Conservation (phyloP, 2,329 filamentous ascomycete species). For the Botrytis tulipae region DNA sequence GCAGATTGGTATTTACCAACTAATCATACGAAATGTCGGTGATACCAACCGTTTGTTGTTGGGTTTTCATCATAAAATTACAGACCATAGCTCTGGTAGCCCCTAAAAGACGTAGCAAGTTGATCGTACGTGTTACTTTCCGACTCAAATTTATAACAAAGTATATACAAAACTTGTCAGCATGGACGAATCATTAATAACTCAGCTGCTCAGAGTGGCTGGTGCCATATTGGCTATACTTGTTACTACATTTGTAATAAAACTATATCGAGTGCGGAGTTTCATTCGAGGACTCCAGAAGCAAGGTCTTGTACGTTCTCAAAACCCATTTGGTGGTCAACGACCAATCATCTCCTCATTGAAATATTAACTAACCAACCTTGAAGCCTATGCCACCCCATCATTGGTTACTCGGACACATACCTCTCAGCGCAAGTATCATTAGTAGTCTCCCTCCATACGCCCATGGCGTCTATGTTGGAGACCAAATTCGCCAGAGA, state of each 20-base stretch:
- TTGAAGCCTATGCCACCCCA: conserved; percentile 1
- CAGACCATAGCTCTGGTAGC: neutral
- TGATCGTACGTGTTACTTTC: neutral
- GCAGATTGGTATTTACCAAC: neutral
- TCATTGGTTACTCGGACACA: conserved; percentile 3
- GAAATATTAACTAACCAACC: neutral
- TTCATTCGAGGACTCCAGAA: neutral
- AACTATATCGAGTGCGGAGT: neutral
- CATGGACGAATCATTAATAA: neutral
- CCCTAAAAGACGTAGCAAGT: neutral
- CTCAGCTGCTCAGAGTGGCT: neutral
- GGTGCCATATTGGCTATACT: neutral
- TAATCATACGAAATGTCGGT: neutral
- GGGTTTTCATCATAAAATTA: neutral
- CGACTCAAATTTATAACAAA: neutral
- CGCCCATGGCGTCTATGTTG: neutral
- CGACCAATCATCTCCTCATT: neutral
- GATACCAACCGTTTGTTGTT: neutral
- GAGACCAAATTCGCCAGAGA: conserved; percentile 6
- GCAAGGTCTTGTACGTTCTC: neutral
- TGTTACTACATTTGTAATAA: neutral
- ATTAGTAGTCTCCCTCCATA: neutral
- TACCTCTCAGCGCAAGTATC: conserved; percentile 4
- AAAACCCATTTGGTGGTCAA: neutral
- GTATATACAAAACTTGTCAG: neutral